Evolutionary conservation across 1,139 yeast genomes (phyloP), one percentile per base, ranked within the genome.

Genomic region (Hansenula sp.): DNA sequence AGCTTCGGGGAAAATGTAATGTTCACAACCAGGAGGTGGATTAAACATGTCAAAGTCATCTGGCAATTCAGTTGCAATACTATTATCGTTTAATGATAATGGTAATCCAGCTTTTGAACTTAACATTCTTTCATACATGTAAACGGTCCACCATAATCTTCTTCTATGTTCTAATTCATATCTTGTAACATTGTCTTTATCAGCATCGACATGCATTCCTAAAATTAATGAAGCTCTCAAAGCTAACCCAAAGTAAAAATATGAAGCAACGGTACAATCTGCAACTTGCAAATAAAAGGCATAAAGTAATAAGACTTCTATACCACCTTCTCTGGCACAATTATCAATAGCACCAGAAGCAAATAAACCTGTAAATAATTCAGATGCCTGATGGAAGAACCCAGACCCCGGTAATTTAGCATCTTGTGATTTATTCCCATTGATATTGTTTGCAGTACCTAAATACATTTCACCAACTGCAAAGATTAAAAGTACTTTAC

Each of bases 91-190:
- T 48, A 86, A 73, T 41, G 90, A 79, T 34, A 85, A 61, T 0
- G 96, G 95, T 29, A 86, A 65, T 0, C 96, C 96, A 1, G 92
- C 90, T 55, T 87, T 87, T 12, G 94, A 82, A 17, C 89, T 81
- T 34, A 86, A 64, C 88, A 86, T 86, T 58, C 95, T 64, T 62
- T 87, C 96, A 55, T 82, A 82, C 86, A 85, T 85, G 61, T 85
- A 86, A 11, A 86, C 90, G 0, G 95, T 85, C 96, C 96, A 87
- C 92, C 95, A 87, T 18, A 87, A 64, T 50, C 96, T 66, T 55
- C 95, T 69, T 49, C 94, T 67, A 59, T 87, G 95, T 51, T 87
- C 96, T 40, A 83, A 61, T 54, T 83, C 89, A 52, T 73, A 82
- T 39, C 86, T 62, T 42, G 79, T 71, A 40, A 83, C 57, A 25